A percentile compares a stretch with the other conserved stretches of the same genome.
Conservation (phyloP, 345 rosid species). For the Bretschneidera sinensis region DNA sequence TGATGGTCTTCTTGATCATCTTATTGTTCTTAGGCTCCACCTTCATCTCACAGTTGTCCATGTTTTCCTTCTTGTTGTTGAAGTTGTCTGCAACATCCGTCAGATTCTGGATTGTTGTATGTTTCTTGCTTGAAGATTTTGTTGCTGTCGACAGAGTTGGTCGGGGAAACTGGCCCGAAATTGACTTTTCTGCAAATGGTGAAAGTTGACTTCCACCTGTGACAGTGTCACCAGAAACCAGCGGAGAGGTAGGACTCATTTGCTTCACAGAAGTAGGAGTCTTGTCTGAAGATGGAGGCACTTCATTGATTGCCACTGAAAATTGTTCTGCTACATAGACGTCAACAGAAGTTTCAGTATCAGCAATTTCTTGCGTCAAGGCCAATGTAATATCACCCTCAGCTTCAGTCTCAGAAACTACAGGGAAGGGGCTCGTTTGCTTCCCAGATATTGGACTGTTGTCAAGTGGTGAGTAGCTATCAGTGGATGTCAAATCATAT, state of each 20-base stretch:
- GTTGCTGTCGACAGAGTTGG: conserved; percentile 18
- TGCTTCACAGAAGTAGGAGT: conserved; percentile 19
- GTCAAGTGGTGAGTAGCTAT: neutral
- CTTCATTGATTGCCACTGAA: neutral
- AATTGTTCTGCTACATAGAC: conserved; percentile 14
- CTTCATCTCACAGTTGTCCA: conserved; percentile 13
- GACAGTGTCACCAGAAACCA: conserved; percentile 11
- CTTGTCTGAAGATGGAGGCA: conserved; percentile 14
- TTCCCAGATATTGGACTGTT: neutral
- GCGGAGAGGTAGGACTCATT: conserved; percentile 2
- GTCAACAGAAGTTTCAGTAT: conserved; percentile 11
- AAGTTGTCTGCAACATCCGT: conserved; percentile 6
- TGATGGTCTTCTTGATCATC: conserved; percentile 14
- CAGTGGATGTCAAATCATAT: neutral
- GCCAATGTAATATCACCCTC: neutral
- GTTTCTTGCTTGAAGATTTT: conserved; percentile 27
- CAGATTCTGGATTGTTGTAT: conserved; percentile 19
- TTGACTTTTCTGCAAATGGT: conserved; percentile 27
- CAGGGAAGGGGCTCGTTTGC: no score
- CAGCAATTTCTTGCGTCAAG: neutral
- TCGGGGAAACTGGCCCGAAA: conserved; percentile 22
- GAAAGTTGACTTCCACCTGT: neutral
- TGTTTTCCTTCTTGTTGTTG: conserved; percentile 39
- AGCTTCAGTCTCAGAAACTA: neutral
- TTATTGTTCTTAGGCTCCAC: conserved; percentile 15